Evolutionary conservation across 495 filamentous ascomycete species (phyloP).

Genomic region (Glonium stellatum): DNA sequence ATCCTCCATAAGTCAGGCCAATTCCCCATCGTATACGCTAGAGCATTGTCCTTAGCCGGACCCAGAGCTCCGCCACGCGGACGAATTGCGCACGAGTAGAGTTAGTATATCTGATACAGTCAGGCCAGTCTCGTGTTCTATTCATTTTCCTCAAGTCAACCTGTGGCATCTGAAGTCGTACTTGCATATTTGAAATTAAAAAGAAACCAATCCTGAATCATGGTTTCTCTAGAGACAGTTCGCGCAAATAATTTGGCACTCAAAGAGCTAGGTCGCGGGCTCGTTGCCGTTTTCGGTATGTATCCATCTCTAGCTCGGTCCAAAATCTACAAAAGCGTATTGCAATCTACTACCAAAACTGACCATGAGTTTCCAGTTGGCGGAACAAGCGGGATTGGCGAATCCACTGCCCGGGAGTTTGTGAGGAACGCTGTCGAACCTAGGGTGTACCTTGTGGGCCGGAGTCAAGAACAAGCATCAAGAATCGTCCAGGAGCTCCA

Average conservation of each 20-base stretch:
- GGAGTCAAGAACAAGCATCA: conserved; percentile 35
- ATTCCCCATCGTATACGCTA: neutral
- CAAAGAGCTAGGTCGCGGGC: conserved; percentile 39
- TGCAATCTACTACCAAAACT: conserved; percentile 1
- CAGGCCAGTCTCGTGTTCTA: neutral
- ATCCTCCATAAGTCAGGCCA: neutral
- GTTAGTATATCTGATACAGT: neutral
- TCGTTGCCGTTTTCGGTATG: conserved; percentile 50
- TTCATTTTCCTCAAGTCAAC: neutral
- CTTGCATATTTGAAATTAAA: neutral
- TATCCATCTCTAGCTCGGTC: no score
- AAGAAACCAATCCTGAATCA: conserved; percentile 12
- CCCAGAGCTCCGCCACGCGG: neutral
- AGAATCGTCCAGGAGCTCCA: conserved; percentile 31
- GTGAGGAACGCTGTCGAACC: conserved; percentile 35
- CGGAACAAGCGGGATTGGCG: conserved; percentile 41
- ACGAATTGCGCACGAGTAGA: neutral
- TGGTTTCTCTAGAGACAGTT: conserved; percentile 42
- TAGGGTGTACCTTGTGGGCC: conserved; percentile 38
- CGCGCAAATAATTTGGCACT: conserved; percentile 41
- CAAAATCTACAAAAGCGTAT: neutral
- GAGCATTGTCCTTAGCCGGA: neutral
- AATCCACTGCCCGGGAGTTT: conserved; percentile 39
- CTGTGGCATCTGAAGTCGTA: neutral
- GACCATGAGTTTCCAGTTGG: conserved; percentile 33